Evolutionary conservation across 1,284 basidiomycete genomes (phyloP).

Genomic region (Heterobasidion occidentale): DNA sequence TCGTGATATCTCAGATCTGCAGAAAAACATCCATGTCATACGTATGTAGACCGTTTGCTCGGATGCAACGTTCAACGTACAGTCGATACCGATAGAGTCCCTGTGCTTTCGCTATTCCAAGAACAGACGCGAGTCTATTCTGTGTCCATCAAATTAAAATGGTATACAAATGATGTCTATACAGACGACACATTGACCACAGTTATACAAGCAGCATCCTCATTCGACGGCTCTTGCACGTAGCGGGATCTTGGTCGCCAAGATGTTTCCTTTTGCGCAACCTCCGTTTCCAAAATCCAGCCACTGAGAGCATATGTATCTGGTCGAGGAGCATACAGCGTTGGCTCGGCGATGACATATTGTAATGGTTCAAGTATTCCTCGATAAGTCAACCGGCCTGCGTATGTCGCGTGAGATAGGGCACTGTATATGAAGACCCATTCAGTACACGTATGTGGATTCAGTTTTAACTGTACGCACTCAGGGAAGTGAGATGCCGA

Average conservation of each 20-base stretch:
- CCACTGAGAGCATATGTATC: constrained; percentile 57
- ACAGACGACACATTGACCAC: constrained; percentile 24
- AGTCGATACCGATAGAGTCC: too few species aligned
- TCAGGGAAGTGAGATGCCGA: constrained; percentile 17
- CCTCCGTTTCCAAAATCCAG: constrained; percentile 61
- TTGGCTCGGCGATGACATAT: constrained; percentile 33
- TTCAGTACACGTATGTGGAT: neutral
- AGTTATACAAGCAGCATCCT: constrained; percentile 30
- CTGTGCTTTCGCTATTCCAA: too few species aligned
- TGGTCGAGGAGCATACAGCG: constrained; percentile 50
- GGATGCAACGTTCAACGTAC: too few species aligned
- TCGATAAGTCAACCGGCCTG: constrained; percentile 53
- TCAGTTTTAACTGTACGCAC: constrained; percentile 24
- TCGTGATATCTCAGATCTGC: too few species aligned
- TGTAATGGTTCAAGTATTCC: constrained; percentile 45
- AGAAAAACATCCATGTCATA: too few species aligned
- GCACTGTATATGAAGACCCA: constrained; percentile 20
- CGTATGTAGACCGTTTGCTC: too few species aligned
- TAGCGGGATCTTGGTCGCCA: constrained; percentile 40
- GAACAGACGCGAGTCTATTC: too few species aligned
- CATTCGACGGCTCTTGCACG: constrained; percentile 35
- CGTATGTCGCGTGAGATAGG: constrained; percentile 42
- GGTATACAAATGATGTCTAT: neutral
- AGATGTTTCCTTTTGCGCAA: constrained; percentile 29
- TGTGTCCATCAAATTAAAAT: too few species aligned